Percentiles rank a stretch among this genome's conserved stretches.
Conservation (phyloP, 352 stramenopile species). For the Globisporangium canariense region DNA sequence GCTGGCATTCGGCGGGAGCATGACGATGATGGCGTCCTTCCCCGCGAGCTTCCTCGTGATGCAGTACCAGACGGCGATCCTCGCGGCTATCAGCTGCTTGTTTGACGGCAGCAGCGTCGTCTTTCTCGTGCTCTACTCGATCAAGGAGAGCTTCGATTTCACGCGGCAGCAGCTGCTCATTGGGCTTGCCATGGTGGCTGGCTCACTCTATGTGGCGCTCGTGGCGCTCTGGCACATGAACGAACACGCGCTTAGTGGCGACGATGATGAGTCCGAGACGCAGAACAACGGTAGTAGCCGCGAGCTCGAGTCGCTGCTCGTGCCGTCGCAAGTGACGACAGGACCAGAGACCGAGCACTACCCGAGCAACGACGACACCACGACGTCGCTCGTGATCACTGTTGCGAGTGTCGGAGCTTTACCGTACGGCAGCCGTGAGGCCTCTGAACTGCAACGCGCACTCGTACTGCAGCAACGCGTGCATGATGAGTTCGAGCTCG, state of each 20-base stretch:
- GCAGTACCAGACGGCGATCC: conserved; percentile 70
- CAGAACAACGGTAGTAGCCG: conserved; percentile 11
- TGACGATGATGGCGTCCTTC: conserved; percentile 83
- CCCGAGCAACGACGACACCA: conserved; percentile 17
- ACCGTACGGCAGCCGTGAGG: conserved; percentile 5
- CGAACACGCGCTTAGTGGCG: conserved; percentile 39
- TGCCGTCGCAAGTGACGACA: not conserved
- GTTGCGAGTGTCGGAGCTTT: not conserved
- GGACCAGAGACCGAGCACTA: conserved; percentile 18
- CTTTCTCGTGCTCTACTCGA: conserved; percentile 63
- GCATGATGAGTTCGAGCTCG: conserved; percentile 32
- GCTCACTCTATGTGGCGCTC: conserved; percentile 50
- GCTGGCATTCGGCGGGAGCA: conserved; percentile 63
- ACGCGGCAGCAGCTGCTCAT: conserved; percentile 51
- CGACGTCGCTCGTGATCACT: not conserved
- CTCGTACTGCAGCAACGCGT: conserved; percentile 10
- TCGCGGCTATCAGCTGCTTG: conserved; percentile 73
- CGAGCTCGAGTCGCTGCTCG: conserved; percentile 16
- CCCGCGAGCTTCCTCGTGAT: conserved; percentile 72
- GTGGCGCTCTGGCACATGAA: conserved; percentile 79
- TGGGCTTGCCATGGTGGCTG: conserved; percentile 38
- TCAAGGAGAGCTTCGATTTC: conserved; percentile 44
- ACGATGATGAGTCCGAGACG: conserved; percentile 18
- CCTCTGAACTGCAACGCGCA: not conserved
- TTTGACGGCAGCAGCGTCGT: conserved; percentile 76